Base-by-base conservation (phyloP, 2,329 filamentous ascomycete species). In the Verruconis gallopava region DNA sequence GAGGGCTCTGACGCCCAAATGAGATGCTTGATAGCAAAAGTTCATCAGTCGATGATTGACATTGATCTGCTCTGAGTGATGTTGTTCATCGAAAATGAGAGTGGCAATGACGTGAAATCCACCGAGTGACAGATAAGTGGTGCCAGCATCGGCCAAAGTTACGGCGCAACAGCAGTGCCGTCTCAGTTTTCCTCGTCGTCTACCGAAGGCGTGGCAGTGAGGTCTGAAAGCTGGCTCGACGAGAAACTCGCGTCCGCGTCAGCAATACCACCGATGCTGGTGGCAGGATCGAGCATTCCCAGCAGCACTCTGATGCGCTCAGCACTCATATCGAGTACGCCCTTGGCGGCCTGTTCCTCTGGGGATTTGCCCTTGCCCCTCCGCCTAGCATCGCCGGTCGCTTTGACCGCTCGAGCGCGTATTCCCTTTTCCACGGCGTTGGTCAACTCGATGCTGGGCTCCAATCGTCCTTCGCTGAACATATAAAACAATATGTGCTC, bases 401-500 rank as follows among this genome's bases (percentile, higher is more conserved):
- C 61, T 42, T 28, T 42, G 28, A 15, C 37, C 11, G 14, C 15
- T 17, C 40, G 40, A 15, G 40, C 40, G 35, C 20, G 30, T 28
- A 42, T 28, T 4, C 40, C 40, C 21, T 42, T 37, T n/a, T 42
- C 20, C 4, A 42, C 33, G 17, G 40, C 30, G 4, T 21, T 20
- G 19, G 20, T 36, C n/a, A 42, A 33, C 17, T 19, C 20, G 4
- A 15, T 11, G 32, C 21, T 33, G 15, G 40, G 19, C 2, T 35
- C 17, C 3, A 42, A 19, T 5, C 18, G 12, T 21, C 15, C 20
- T 9, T 18, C n/a, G 2, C 30, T 42, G 22, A 22, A 43, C 20
- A 77, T 57, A 4, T 77, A 60, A 36, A 77, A 68, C 21, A 84
- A 52, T 38, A 85, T 58, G 2, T 67, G 68, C 59, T 89, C 84